Evolutionary conservation across 2,329 filamentous ascomycete species (phyloP), one percentile per base, ranked within the genome.

Genomic region (Claviceps arundinis): DNA sequence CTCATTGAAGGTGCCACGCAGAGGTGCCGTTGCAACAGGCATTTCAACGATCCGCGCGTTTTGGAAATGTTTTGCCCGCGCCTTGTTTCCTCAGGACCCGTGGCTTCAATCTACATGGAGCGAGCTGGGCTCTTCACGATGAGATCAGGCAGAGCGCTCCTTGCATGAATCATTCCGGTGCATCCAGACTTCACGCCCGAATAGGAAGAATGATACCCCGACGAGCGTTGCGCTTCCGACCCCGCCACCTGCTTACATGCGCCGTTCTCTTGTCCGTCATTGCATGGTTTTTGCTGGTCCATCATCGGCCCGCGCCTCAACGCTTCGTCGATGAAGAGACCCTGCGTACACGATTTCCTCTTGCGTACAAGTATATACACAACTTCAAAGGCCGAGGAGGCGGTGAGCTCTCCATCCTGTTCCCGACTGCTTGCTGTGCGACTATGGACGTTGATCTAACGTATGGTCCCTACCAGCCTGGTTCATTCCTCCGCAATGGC

Each of bases 401-500:
- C 22, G 48, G 48, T 50, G 16, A 50, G 47, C 26, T 30, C 26
- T 30, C 26, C 8, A 9, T 8, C 8, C 26, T 11, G 26, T 30
- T 30, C 26, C 26, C 3, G 8, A 30, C 8, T 30, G 17, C 26
- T 37, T 16, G 8, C 38, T 37, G n/a, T 46, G 16, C 26, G 24
- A 34, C 26, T 19, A 17, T 46, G 26, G 9, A 26, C n/a, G 26
- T 37, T 34, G 17, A 4, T 30, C 43, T 45, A 30, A 45, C 43
- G 24, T 8, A 45, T 30, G 2, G 16, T 14, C 13, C 43, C 16
- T 16, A 38, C 11, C 44, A 52, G 50, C 50, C 14, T 52, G 50
- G 50, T 44, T 22, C 38, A 48, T 52, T 11, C 50, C 45, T n/a
- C 37, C 45, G 24, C 22, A 52, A 43, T 48, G 50, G 50, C 42